These are phyloP conservation scores for Centrapalus pauciflorus DNA, from an alignment of 129 eudicot genomes.

Conservation along the genomic window DNA sequence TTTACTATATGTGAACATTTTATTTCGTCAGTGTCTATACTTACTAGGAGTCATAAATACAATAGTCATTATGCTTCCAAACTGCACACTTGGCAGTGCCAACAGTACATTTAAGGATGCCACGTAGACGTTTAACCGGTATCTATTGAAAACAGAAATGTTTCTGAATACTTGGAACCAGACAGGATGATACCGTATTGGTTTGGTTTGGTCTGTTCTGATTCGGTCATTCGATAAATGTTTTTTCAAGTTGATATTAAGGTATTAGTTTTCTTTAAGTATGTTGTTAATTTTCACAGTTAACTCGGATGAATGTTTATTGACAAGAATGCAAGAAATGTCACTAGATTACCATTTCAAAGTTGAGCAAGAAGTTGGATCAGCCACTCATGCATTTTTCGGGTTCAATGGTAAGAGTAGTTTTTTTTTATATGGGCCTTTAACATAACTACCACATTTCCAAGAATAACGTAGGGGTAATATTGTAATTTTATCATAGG, in stretches of 20 bases:
- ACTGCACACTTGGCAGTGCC: too few relatives aligned
- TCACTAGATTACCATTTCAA: constrained; percentile 90
- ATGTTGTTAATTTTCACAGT: constrained; percentile 35
- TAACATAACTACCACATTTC: background rate
- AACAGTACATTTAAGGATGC: too few relatives aligned
- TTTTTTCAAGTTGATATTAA: background rate
- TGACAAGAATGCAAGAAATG: constrained; percentile 99
- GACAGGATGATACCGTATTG: too few relatives aligned
- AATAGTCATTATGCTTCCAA: too few relatives aligned
- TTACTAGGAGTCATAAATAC: too few relatives aligned
- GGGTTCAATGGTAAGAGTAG: constrained; percentile 82
- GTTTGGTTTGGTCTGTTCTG: too few relatives aligned
- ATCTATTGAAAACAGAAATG: too few relatives aligned
- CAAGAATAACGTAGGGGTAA: constrained; percentile 12
- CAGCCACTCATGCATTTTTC: constrained; percentile 95
- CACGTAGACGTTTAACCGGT: too few relatives aligned
- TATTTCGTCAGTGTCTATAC: background rate
- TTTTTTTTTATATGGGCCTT: background rate
- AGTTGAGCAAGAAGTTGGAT: constrained; percentile 98
- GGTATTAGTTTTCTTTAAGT: background rate
- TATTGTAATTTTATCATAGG: constrained; percentile 41
- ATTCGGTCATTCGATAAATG: too few relatives aligned
- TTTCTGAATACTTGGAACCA: too few relatives aligned
- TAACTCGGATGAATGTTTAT: constrained; percentile 78
- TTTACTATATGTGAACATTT: background rate